Evolutionary conservation across 1,284 basidiomycete species (phyloP), one percentile per base, ranked within the genome.

Genomic region (Irpex rosettiformis): DNA sequence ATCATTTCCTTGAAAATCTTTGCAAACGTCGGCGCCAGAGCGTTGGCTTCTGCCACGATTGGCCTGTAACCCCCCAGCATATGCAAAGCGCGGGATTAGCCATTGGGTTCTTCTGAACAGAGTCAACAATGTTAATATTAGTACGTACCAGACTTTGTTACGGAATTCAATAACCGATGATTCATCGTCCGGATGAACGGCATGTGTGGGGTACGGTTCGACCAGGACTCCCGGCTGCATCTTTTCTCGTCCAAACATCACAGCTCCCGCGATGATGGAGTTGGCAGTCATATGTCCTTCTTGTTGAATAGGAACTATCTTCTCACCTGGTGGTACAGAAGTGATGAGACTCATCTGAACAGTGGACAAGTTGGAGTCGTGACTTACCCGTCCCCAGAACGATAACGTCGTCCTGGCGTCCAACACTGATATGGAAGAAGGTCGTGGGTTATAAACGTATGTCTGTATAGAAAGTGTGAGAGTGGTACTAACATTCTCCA

Each of bases 1-100:
- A 72, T 67, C 69, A 71, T 70, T 65, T 67, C 66, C 51, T 63
- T 77, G 63, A 74, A 75, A n/a, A 77, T 63, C 37, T 74, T 67
- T 13, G 72, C 72, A 52, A 76, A 74, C 45, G 72, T 66, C 1
- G 75, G 74, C 13, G 72, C 73, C 18, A 67, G 69, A 7, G 61
- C 60, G 52, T 77, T 75, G 69, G 57, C 76, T 66, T 56, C 73
- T 67, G 6, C 73, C 64, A 58, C 68, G 65, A 40, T 24, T 0
- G 60, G 60, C 60, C 27, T 56, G 25, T 3, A 37, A 13, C n/a
- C n/a, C n/a, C n/a, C n/a, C n/a, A 47, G 7, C 16, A 30, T n/a
- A n/a, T n/a, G 16, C 48, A 28, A 18, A 22, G 18, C 16, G 24
- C 45, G 8, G 24, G n/a, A 24, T 47, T 10, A 47, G 43, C 22